These are phyloP conservation scores for Chaetothyriales sp. DNA, from an alignment of 2,329 filamentous ascomycete species.

Conservation along the genomic window DNA sequence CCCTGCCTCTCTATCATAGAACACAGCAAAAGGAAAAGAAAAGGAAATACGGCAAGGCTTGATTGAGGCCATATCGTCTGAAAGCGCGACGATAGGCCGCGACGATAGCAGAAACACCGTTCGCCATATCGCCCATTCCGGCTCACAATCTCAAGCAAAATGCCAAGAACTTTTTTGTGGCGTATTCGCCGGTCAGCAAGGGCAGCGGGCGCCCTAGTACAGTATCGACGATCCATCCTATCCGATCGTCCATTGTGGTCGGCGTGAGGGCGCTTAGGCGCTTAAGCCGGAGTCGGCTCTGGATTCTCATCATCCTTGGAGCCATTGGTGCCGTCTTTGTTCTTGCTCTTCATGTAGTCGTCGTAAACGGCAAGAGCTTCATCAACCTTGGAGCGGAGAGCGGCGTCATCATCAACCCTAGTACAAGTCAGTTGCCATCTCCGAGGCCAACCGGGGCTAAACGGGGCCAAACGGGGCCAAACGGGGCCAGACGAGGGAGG, in stretches of 20 bases:
- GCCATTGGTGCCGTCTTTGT: conserved; percentile 27
- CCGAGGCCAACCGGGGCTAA: conserved; percentile 8
- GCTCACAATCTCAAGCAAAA: not conserved
- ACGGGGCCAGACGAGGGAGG: no score
- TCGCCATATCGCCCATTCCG: not conserved
- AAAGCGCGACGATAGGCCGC: not conserved
- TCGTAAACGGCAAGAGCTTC: conserved; percentile 95
- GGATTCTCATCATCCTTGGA: conserved; percentile 16
- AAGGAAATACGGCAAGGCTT: not conserved
- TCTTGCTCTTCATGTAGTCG: conserved; percentile 90
- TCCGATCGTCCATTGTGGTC: not conserved
- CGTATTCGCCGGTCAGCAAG: not conserved
- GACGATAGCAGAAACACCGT: not conserved
- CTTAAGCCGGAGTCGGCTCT: conserved; percentile 14
- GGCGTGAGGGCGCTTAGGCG: conserved; percentile 1
- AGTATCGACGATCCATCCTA: not conserved
- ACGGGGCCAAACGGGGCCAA: no score
- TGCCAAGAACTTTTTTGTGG: not conserved
- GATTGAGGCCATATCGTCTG: not conserved
- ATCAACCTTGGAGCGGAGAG: conserved; percentile 88
- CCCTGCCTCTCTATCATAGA: not conserved
- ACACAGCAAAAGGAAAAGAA: not conserved
- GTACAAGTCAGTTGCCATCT: not conserved
- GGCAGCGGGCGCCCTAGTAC: not conserved
- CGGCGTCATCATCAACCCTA: conserved; percentile 77